phyloP scores from a whole-genome alignment of 2,329 filamentous ascomycete species.

The Monilinia aucupariae region DNA sequence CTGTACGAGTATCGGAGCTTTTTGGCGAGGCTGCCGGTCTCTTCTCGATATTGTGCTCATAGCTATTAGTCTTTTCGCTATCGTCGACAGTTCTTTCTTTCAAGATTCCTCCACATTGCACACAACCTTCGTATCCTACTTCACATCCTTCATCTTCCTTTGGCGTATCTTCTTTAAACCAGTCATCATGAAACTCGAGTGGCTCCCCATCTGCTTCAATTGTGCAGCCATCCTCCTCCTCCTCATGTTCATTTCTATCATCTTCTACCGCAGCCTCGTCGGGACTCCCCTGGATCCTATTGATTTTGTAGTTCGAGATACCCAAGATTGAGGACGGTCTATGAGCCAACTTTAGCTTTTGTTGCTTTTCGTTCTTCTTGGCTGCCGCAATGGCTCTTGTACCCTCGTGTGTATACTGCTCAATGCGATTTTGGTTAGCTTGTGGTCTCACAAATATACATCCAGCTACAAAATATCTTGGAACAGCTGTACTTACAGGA shows the following conservation, averaged over 20 bases:
- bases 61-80: background rate
- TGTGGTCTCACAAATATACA: background rate
- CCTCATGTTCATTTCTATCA: background rate
- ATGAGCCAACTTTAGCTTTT: background rate
- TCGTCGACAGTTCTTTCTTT: background rate
- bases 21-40: no score
- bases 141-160: background rate
- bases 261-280: background rate
- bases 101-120: background rate
- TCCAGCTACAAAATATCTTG: background rate
- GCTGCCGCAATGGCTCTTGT: conserved; percentile 1
- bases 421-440: background rate
- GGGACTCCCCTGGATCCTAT: background rate
- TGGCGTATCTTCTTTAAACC: background rate
- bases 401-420: background rate
- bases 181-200: conserved; percentile 3
- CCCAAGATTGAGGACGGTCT: background rate
- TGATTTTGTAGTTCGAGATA: background rate
- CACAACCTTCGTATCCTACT: background rate
- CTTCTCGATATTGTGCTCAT: background rate
- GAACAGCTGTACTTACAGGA: background rate
- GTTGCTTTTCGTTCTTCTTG: background rate
- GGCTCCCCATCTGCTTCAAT: background rate
- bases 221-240: background rate
- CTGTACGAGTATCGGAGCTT: background rate